Evolutionary conservation across 768 basidiomycete genomes (phyloP).

Genomic region (Auricularia heimuer): DNA sequence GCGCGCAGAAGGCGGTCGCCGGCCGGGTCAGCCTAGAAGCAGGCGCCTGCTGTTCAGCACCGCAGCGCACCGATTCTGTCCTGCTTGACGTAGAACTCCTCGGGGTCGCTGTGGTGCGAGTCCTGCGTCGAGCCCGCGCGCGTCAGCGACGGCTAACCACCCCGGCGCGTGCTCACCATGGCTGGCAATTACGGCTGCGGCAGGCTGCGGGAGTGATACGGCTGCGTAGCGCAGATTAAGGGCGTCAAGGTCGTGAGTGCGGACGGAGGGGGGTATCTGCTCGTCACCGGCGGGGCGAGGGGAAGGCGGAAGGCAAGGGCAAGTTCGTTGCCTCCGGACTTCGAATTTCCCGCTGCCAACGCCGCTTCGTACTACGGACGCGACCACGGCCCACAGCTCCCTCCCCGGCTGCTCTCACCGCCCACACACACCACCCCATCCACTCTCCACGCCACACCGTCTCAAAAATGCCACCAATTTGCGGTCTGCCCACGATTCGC

Average conservation of each 20-base stretch:
- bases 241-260: neutral
- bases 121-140: slow-evolving; percentile 33
- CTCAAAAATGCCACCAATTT: too few species aligned
- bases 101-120: slow-evolving; percentile 73
- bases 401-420: too few species aligned
- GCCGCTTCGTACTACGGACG: too few species aligned
- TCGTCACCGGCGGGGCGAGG: neutral
- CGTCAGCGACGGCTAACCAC: neutral
- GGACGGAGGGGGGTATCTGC: neutral
- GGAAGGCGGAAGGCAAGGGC: neutral
- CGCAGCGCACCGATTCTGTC: slow-evolving; percentile 75
- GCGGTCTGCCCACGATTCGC: too few species aligned
- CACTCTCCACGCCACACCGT: too few species aligned
- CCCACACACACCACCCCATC: too few species aligned
- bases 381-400: too few species aligned
- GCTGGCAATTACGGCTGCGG: neutral
- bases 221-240: neutral
- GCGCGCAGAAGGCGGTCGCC: slow-evolving; percentile 4
- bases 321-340: neutral
- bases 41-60: neutral
- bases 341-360: neutral
- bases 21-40: neutral
- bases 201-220: neutral
- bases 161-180: neutral
- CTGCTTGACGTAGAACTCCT: slow-evolving; percentile 95